Conservation (phyloP, 768 basidiomycete genomes). For the Hebeloma cylindrosporum region DNA sequence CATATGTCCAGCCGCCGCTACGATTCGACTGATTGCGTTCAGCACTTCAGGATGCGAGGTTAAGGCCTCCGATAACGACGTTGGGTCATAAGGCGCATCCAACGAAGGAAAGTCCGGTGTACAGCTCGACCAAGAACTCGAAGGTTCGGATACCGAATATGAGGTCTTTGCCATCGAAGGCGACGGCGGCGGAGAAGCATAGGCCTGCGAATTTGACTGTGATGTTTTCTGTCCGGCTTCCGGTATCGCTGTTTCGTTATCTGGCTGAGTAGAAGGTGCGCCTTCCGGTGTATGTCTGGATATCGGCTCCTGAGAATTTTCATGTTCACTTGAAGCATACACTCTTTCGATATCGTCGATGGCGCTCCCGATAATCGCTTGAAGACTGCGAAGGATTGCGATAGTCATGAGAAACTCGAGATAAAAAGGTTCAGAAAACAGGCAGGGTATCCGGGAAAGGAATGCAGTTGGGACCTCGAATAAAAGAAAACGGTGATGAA, state of each 20-base stretch:
- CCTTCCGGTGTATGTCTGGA: background rate
- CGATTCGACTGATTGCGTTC: conserved; percentile 60
- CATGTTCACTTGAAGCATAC: conserved; percentile 38
- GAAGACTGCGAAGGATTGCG: conserved; percentile 59
- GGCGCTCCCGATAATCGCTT: conserved; percentile 65
- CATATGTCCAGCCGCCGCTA: conserved; percentile 71
- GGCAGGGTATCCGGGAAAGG: conserved; percentile 4
- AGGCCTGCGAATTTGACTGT: conserved; percentile 24
- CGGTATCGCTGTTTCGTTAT: conserved; percentile 1
- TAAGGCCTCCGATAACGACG: conserved; percentile 51
- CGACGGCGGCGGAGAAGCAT: conserved; percentile 35
- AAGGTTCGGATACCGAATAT: conserved; percentile 27
- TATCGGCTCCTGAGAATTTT: conserved; percentile 13
- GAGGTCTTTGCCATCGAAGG: conserved; percentile 23
- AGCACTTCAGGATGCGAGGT: conserved; percentile 60
- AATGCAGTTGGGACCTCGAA: conserved; percentile 1
- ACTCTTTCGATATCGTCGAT: conserved; percentile 66
- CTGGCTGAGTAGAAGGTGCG: conserved; percentile 1
- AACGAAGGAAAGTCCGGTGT: conserved; percentile 55
- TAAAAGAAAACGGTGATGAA: background rate
- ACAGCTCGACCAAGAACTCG: background rate
- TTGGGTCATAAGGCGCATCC: conserved; percentile 45
- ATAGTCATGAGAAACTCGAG: conserved; percentile 48
- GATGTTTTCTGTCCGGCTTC: conserved; percentile 7
- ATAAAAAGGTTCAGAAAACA: conserved; percentile 2